Evolutionary conservation across 2,329 filamentous ascomycete species (phyloP), one percentile per base, ranked within the genome.

Genomic region (Colletotrichum australisinense): DNA sequence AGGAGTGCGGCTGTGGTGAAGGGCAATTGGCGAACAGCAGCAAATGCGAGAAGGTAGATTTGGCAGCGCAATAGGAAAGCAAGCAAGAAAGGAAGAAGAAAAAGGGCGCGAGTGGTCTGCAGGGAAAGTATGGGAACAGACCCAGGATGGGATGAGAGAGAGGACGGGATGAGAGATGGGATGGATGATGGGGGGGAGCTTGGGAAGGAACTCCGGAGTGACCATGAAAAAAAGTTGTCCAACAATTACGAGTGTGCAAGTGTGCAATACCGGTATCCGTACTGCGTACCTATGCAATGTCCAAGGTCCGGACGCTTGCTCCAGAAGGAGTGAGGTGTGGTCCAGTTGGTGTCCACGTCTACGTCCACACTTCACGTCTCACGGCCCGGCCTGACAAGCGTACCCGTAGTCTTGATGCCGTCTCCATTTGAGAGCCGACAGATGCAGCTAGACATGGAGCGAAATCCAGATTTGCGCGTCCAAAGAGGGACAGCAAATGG

Each of bases 381-480:
- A 66, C 38, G 55, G 42, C 38, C 49, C 52, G 35, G 52, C 63
- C 26, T 63, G 49, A 58, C 57, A 72, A 69, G 52, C 46, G 60
- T 52, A 49, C n/a, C 42, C 42, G 42, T 49, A 49, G 42, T 49
- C 16, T 49, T 49, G 28, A 46, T 30, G 16, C 59, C 5, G 42
- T 35, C 28, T 52, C 30, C 46, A 53, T 53, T 63, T 35, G 11
- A 22, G 49, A 12, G 24, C 42, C n/a, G 60, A 64, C 30, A 38
- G 46, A 32, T 19, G n/a, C 62, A 64, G 22, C 8, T 49, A 49
- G 42, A 49, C 42, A 49, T 49, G 42, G 42, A 22, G 42, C 19
- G 42, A 49, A 49, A 49, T 49, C 42, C 42, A 49, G 42, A 49
- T 49, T 49, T 49, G 19, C 42, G 42, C 42, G 42, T 11, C 42